Evolutionary conservation across 495 filamentous ascomycete species (phyloP).

Genomic region (Daldinia vernicosa): DNA sequence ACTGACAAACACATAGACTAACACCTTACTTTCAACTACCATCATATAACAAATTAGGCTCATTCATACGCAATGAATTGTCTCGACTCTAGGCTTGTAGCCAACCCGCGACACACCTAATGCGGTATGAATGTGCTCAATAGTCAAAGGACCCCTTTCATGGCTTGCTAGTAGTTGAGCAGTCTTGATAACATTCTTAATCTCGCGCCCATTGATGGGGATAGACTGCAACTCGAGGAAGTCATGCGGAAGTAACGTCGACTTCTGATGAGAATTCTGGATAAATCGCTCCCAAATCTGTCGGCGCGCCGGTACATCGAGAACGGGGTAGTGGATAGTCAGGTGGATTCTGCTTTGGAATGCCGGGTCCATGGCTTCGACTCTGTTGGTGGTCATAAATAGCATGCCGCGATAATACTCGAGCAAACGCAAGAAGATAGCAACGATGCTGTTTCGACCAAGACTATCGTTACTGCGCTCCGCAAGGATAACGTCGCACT

Average conservation of each 20-base stretch:
- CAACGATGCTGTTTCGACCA: constrained; percentile 63
- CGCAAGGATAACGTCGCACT: constrained; percentile 73
- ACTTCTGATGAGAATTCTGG: constrained; percentile 20
- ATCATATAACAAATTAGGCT: background rate
- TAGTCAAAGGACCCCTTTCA: constrained; percentile 21
- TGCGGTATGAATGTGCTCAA: constrained; percentile 32
- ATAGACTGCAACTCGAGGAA: constrained; percentile 49
- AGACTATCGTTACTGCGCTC: constrained; percentile 60
- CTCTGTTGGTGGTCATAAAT: constrained; percentile 66
- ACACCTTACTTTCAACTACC: background rate
- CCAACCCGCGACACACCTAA: constrained; percentile 33
- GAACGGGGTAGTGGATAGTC: constrained; percentile 56
- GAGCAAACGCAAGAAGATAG: constrained; percentile 63
- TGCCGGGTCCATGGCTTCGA: constrained; percentile 60
- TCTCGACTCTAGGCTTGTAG: background rate
- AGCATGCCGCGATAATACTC: constrained; percentile 66
- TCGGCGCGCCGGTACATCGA: constrained; percentile 49
- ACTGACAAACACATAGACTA: background rate
- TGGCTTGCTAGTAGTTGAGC: constrained; percentile 48
- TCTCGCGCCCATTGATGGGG: constrained; percentile 54
- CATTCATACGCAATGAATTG: background rate
- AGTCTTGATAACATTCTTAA: constrained; percentile 67
- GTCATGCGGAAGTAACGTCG: constrained; percentile 37
- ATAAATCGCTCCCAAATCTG: constrained; percentile 50
- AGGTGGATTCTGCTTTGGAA: constrained; percentile 65